Evolutionary conservation across 1,139 yeast genomes (phyloP).

Genomic region (Lodderomyces elongisporus): DNA sequence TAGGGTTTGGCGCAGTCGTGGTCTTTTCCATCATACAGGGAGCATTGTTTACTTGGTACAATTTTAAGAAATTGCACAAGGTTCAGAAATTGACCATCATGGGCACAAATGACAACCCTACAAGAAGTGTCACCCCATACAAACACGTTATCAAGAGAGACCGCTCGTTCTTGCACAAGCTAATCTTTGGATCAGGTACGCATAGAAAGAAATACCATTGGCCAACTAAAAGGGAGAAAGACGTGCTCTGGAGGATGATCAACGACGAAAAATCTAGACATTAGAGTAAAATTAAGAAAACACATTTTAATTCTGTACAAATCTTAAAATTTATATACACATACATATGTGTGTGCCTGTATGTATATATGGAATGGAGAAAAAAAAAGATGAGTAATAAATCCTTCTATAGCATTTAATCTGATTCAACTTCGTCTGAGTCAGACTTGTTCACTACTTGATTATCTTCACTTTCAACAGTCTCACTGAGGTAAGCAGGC

Average conservation of each 20-base stretch:
- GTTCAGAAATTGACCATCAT: conserved; percentile 68
- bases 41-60: conserved; percentile 33
- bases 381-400: no score
- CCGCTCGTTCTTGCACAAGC: conserved; percentile 18
- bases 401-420: conserved; percentile 11
- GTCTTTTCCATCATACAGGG: conserved; percentile 45
- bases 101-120: conserved; percentile 18
- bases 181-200: conserved; percentile 26
- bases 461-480: conserved; percentile 21
- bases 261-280: conserved; percentile 47
- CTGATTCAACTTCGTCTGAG: conserved; percentile 24
- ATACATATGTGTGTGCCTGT: conserved; percentile 1
- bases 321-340: no score
- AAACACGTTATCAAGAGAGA: conserved; percentile 6
- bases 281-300: conserved; percentile 3
- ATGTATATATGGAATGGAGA: no score
- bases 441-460: conserved; percentile 29
- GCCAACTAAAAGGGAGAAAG: conserved; percentile 47
- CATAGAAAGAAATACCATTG: conserved; percentile 21
- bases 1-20: conserved; percentile 64
- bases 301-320: neutral
- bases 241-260: conserved; percentile 71
- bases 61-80: conserved; percentile 46
- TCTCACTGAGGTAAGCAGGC: conserved; percentile 18
- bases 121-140: conserved; percentile 1